phyloP scores from a whole-genome alignment of 495 filamentous ascomycete species.

The Xylaria flabelliformis region DNA sequence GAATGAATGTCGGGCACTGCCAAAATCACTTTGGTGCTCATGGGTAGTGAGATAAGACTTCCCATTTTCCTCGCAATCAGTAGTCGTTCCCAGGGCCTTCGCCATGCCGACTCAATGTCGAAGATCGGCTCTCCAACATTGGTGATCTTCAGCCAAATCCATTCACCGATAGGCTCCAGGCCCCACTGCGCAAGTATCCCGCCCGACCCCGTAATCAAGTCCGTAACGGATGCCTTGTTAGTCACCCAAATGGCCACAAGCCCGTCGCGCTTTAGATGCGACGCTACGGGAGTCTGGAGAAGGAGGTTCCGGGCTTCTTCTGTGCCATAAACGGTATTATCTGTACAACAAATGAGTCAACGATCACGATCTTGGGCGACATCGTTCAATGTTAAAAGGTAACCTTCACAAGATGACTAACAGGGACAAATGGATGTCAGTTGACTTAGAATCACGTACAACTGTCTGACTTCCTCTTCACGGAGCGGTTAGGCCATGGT shows the following conservation, averaged over 20 bases:
- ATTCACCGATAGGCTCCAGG: constrained; percentile 75
- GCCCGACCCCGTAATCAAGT: constrained; percentile 58
- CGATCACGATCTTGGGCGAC: background rate
- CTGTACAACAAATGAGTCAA: background rate
- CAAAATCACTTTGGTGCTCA: constrained; percentile 67
- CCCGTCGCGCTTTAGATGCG: constrained; percentile 60
- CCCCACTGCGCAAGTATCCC: constrained; percentile 68
- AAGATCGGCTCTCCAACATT: constrained; percentile 70
- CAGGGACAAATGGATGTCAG: background rate
- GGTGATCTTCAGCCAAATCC: constrained; percentile 92
- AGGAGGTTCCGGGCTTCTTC: constrained; percentile 53
- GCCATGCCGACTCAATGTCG: constrained; percentile 70
- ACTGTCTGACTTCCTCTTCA: constrained; percentile 64
- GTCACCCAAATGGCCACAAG: constrained; percentile 87
- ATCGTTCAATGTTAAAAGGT: background rate
- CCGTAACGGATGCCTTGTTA: constrained; percentile 69
- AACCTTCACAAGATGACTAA: background rate
- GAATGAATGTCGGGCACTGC: constrained; percentile 92
- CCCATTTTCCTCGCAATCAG: constrained; percentile 65
- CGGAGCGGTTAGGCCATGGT: constrained; percentile 94
- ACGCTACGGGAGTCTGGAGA: constrained; percentile 58
- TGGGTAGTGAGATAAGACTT: constrained; percentile 28
- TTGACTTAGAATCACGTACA: constrained; percentile 42
- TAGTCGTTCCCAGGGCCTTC: constrained; percentile 87
- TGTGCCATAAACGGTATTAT: constrained; percentile 59